phyloP scores from a whole-genome alignment of 148 eudicot genomes.

The Silene latifolia region DNA sequence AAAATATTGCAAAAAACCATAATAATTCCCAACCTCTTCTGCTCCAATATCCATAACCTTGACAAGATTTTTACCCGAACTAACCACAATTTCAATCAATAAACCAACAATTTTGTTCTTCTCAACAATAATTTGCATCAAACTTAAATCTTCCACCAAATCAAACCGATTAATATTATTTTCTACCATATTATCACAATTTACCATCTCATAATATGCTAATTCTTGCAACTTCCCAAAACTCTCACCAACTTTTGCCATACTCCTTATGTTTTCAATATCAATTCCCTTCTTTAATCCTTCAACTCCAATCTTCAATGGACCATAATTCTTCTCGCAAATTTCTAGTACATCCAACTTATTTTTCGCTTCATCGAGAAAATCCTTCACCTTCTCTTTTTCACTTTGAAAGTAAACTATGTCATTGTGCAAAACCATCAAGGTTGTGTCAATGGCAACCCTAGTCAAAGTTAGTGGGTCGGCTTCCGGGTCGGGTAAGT shows the following conservation, averaged over 20 bases:
- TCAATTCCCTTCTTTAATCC: slow-evolving; percentile 1
- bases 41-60: slow-evolving; percentile 20
- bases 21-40: background rate
- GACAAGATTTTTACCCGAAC: slow-evolving; percentile 10
- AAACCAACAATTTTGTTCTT: slow-evolving; percentile 1
- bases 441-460: slow-evolving; percentile 15
- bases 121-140: background rate
- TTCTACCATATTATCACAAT: slow-evolving; percentile 15
- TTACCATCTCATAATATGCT: slow-evolving; percentile 12
- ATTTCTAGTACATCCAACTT: background rate
- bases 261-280: background rate
- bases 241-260: slow-evolving; percentile 2
- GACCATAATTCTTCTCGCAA: slow-evolving; percentile 12
- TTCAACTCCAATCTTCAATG: slow-evolving; percentile 12
- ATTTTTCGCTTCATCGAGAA: background rate
- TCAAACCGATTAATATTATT: background rate
- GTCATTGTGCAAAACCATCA: background rate
- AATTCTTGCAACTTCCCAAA: slow-evolving; percentile 8
- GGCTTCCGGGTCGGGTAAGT: slow-evolving; percentile 10
- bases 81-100: slow-evolving; percentile 17
- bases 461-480: slow-evolving; percentile 16
- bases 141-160: background rate
- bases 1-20: slow-evolving; percentile 3
- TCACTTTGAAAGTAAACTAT: slow-evolving; percentile 5
- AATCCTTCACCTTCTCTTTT: slow-evolving; percentile 1